Base-by-base conservation (phyloP, 257 asterid genomes). In the Solanum pimpinellifolium region DNA sequence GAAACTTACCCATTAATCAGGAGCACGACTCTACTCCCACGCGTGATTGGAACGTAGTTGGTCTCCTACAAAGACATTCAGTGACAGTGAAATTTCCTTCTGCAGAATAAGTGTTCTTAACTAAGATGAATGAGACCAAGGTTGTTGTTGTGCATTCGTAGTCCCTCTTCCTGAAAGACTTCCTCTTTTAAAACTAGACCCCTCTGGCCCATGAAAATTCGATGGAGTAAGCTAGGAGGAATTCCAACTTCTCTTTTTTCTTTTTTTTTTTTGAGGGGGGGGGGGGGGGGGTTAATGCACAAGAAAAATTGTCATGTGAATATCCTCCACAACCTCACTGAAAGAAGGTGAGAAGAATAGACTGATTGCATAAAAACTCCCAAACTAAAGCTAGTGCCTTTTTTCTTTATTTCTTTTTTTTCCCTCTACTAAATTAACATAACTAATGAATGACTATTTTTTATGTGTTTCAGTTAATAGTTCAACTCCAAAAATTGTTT, bases 21-120 rank as follows among this genome's bases (percentile, higher is more conserved):
- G 90, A 97, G 92, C 60, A 95, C 98, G 85, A 95, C 94, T 88
- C 98, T 93, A 92, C 95, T 94, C 84, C 99, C 99, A 21, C 99
- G 98, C 25, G 96, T 93, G 88, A 97, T 96, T 77, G 98, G 95
- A 88, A 94, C 98, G 86, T 94, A 97, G 92, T 95, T 92, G 81
- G 98, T 95, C 90, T 96, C 99, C 99, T 97, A 88, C 93, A 94
- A 86, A 91, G 52, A 76, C 31, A 89, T 85, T 78, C 86, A 49
- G 68, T 29, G 46, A 81, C 69, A 81, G 69, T 81, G 69, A 73
- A 70, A 85, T 29, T 85, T 27, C 68, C 77, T 70, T 85, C 69
- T 69, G 83, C 83, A 85, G 62, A 49, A 49, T 31, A 46, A 46
- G 87, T 70, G 66, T 47, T 23, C 46, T 70, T 42, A 74, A 31